Base-by-base conservation (phyloP, 2,329 filamentous ascomycete species). In the Clonostachys solani region DNA sequence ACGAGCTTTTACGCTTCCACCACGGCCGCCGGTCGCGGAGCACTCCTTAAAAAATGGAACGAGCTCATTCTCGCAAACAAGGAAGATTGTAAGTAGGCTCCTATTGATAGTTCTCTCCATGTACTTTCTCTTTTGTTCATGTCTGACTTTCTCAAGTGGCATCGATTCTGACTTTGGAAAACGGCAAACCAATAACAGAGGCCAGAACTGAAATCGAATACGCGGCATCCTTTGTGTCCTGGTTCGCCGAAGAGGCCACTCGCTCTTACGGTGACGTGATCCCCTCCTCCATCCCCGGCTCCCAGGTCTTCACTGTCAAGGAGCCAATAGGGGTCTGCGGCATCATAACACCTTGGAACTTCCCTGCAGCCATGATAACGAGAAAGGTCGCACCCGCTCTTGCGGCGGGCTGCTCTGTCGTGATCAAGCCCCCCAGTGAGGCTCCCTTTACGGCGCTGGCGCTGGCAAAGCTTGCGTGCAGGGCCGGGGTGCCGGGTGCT, bases 361-460 rank as follows among this genome's bases (percentile, higher is more conserved):
- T 95, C 59, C 86, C 86, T 12, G 81, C 84, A 3, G 85, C 85
- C 43, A 89, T 89, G 86, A 81, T 89, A 53, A 86, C 83, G 7
- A 72, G 84, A 50, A 87, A 87, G 64, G 75, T 84, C 45, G 84
- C 80, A 3, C 82, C 89, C 2, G 88, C 87, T 9, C 76, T 97
- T 47, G 94, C 94, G n/a, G 92, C 91, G n/a, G 94, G 92, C 49
- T 97, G 92, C 71, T 95, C 92, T 0, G 88, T 95, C 3, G 92
- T 97, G 2, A 85, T 84, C 58, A 99, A 99, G 68, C 87, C 91
- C n/a, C 92, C 92, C 2, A 85, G 86, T 43, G 92, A 97, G 73
- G 96, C 94, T 1, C 92, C 92, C 0, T 92, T 92, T 64, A 95
- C 92, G 18, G 84, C 90, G 1, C 84, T 96, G 36, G 92, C 92